phyloP scores from a whole-genome alignment of 805 yeast species.

The Candida odintsovae region DNA sequence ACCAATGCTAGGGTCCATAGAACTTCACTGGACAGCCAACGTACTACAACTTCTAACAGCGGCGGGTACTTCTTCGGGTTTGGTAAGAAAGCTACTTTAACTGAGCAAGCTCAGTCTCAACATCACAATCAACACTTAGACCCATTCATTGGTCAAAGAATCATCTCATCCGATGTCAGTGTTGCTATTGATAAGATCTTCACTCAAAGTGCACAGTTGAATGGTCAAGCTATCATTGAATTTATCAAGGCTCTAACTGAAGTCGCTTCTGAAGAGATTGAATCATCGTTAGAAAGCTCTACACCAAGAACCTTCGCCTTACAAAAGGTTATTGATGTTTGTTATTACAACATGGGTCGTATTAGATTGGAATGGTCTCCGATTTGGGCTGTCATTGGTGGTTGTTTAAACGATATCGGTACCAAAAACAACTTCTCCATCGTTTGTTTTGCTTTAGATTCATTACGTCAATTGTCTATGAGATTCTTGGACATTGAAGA shows the following conservation, averaged over 20 bases:
- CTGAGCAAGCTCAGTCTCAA: slow-evolving; percentile 64
- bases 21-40: slow-evolving; percentile 46
- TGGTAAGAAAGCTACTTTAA: slow-evolving; percentile 47
- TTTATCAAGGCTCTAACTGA: slow-evolving; percentile 84
- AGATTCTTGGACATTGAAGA: slow-evolving; percentile 92
- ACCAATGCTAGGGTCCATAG: slow-evolving; percentile 55
- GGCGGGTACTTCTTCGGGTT: slow-evolving; percentile 54
- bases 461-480: slow-evolving; percentile 87
- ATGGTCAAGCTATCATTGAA: slow-evolving; percentile 79
- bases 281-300: slow-evolving; percentile 72
- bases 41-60: slow-evolving; percentile 29
- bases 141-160: slow-evolving; percentile 47
- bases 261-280: slow-evolving; percentile 87
- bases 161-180: slow-evolving; percentile 62
- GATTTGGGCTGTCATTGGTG: slow-evolving; percentile 91
- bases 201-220: slow-evolving; percentile 70
- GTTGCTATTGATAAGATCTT: slow-evolving; percentile 85
- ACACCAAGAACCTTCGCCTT: slow-evolving; percentile 89
- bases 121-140: slow-evolving; percentile 67
- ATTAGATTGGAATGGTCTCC: slow-evolving; percentile 96
- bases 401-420: slow-evolving; percentile 79
- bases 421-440: slow-evolving; percentile 71
- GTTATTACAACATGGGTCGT: slow-evolving; percentile 95
- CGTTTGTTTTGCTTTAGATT: slow-evolving; percentile 87
- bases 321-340: slow-evolving; percentile 94